Conservation (phyloP, 192 early-diverging fungal species). For the Podila horticola region DNA sequence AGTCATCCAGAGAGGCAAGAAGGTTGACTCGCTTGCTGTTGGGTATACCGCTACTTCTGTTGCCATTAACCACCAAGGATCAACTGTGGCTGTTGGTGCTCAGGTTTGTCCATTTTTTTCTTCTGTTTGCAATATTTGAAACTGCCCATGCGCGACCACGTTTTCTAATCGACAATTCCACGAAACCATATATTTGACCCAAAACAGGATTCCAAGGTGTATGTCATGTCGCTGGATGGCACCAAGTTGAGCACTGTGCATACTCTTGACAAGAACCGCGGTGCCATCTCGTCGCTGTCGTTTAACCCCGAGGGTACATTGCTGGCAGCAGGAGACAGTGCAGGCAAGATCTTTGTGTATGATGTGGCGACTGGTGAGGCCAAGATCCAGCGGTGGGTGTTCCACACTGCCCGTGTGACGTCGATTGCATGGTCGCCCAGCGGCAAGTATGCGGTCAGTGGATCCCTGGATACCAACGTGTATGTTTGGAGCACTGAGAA, state of each 20-base stretch:
- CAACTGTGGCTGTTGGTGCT: slow-evolving; percentile 68
- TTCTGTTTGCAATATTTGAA: neutral
- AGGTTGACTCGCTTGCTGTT: slow-evolving; percentile 48
- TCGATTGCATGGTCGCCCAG: slow-evolving; percentile 83
- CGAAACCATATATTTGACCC: neutral
- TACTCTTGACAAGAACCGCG: slow-evolving; percentile 56
- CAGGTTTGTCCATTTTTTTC: slow-evolving; percentile 54
- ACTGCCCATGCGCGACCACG: too few species aligned
- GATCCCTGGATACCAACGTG: slow-evolving; percentile 89
- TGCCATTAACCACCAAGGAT: slow-evolving; percentile 65
- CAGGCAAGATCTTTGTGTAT: slow-evolving; percentile 83
- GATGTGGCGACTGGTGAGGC: slow-evolving; percentile 61
- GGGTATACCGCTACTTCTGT: slow-evolving; percentile 60
- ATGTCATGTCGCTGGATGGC: slow-evolving; percentile 66
- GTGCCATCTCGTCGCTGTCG: slow-evolving; percentile 82
- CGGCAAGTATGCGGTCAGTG: slow-evolving; percentile 78
- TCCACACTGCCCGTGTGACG: slow-evolving; percentile 90
- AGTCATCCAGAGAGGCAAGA: slow-evolving; percentile 59
- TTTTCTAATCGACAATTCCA: too few species aligned
- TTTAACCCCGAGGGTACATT: slow-evolving; percentile 79
- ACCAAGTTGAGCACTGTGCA: slow-evolving; percentile 41
- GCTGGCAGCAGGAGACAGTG: slow-evolving; percentile 84
- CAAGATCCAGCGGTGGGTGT: slow-evolving; percentile 82
- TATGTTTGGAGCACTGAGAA: slow-evolving; percentile 89
- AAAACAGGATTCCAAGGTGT: slow-evolving; percentile 69